These are phyloP conservation scores for Endothia cerciana DNA, from an alignment of 2,329 filamentous ascomycete genomes.

Conservation along the genomic window DNA sequence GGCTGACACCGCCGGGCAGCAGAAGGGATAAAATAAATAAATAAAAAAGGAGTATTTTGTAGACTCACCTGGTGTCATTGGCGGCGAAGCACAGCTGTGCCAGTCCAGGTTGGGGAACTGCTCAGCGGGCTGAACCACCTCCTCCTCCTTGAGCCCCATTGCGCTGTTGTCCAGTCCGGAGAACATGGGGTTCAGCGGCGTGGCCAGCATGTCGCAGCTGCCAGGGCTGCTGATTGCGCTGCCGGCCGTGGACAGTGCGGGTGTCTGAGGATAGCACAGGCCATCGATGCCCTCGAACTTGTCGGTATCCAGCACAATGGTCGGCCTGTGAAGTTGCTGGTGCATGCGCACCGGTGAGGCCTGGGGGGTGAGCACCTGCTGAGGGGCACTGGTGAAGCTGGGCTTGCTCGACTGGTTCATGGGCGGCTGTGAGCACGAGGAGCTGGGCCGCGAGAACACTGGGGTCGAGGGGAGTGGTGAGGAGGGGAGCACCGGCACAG, in stretches of 20 bases:
- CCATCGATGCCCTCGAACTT: constrained; percentile 60
- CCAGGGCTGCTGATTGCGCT: constrained; percentile 88
- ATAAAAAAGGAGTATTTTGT: constrained; percentile 19
- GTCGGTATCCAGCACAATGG: constrained; percentile 79
- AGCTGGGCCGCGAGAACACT: constrained; percentile 67
- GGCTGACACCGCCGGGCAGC: no score
- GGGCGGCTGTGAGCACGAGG: constrained; percentile 65
- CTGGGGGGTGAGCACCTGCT: constrained; percentile 69
- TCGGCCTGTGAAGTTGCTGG: constrained; percentile 64
- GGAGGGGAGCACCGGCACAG: constrained; percentile 62
- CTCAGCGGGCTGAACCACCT: constrained; percentile 64
- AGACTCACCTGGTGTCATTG: constrained; percentile 86
- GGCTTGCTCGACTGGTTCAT: constrained; percentile 43
- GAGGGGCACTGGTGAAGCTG: constrained; percentile 61
- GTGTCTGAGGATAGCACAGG: constrained; percentile 81
- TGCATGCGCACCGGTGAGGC: constrained; percentile 74
- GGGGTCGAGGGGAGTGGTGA: constrained; percentile 63
- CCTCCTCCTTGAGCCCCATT: constrained; percentile 71
- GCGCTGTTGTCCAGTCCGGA: constrained; percentile 71
- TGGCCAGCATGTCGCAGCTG: constrained; percentile 75
- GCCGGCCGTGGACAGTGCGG: constrained; percentile 81
- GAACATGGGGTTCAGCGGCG: constrained; percentile 81
- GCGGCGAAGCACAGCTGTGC: constrained; percentile 77
- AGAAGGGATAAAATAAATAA: no score
- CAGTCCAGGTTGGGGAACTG: constrained; percentile 75